Base-by-base conservation (phyloP, 140 eudicot species). In the Oenanthe javanica region DNA sequence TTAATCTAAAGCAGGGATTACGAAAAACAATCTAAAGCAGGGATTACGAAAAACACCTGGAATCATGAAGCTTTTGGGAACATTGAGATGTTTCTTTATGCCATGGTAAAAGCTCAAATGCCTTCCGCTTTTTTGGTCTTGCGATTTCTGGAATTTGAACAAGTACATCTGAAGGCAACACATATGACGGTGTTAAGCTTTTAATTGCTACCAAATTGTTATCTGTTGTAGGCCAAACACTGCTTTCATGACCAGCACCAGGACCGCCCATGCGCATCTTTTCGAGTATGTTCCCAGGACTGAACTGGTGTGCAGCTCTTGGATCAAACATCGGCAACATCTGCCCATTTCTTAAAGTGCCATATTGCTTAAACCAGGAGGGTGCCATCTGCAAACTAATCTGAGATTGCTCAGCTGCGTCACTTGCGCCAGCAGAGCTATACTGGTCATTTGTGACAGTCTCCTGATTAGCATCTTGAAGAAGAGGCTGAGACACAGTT, bases 51-150 rank as follows among this genome's bases (percentile, higher is more conserved):
- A 14, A 67, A 83, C 4, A 92, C 97, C 96, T 88, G 55, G 75
- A 78, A 80, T 82, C 75, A 64, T 78, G 91, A 86, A 86, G 74
- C 84, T 87, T 80, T 82, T 72, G 77, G 50, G 71, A 79, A 73
- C 82, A 86, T 70, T 81, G 83, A 42, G 86, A 73, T 79, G 87
- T 88, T 87, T 84, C 97, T 87, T 86, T 84, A 82, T 90, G 80
- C 93, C 96, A 89, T 25, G 96, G 91, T 55, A 83, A 54, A 85
- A 79, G 67, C 77, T 86, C 87, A 79, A 79, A 77, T 31, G 84
- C 42, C 81, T 91, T 93, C 40, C 97, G 91, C 86, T 94, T 94
- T 85, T 84, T 94, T 50, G 93, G 80, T 25, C 83, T 87, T 59
- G 77, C 64, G 80, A 67, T 77, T 31, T 75, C 81, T 80, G 51